A percentile compares a stretch with the other conserved stretches of the same genome.
phyloP scores from a whole-genome alignment of 2,329 filamentous ascomycete genomes.

The Macrophomina phaseolina region DNA sequence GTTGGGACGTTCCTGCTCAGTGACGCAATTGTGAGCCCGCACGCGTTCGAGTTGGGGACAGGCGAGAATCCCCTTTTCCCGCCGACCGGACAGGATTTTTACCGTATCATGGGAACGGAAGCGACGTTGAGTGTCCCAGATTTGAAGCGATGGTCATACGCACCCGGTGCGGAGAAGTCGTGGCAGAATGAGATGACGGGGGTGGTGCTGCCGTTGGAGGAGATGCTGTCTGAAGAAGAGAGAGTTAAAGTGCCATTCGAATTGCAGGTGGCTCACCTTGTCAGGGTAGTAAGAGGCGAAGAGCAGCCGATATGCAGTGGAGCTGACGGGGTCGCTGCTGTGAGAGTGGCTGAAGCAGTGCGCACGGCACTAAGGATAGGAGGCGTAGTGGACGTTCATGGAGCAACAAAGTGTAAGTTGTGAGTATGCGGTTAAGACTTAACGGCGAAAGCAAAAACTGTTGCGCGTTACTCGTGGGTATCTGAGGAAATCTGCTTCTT shows the following conservation, averaged over 20 bases:
- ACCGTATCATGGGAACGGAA: constrained; percentile 61
- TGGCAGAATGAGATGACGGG: constrained; percentile 33
- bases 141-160: constrained; percentile 58
- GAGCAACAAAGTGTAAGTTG: background rate
- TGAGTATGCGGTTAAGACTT: background rate
- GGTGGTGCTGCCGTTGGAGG: constrained; percentile 42
- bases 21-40: constrained; percentile 58
- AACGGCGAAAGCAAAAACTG: too few relatives aligned
- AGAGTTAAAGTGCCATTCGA: constrained; percentile 55
- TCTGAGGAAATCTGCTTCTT: too few relatives aligned
- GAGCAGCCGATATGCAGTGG: constrained; percentile 56
- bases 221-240: constrained; percentile 36
- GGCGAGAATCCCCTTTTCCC: constrained; percentile 63
- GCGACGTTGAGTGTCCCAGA: constrained; percentile 61
- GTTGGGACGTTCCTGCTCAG: constrained; percentile 64
- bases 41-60: constrained; percentile 63
- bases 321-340: constrained; percentile 57
- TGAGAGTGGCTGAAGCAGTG: constrained; percentile 60
- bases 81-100: constrained; percentile 51
- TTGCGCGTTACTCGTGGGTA: too few relatives aligned
- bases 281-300: constrained; percentile 53
- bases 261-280: constrained; percentile 59
- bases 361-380: constrained; percentile 51
- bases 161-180: constrained; percentile 48
- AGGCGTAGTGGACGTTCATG: background rate